Percentiles rank a stretch among this genome's conserved stretches.
Evolutionary conservation across 805 yeast species (phyloP).

Genomic region (Wickerhamomyces ciferrii): DNA sequence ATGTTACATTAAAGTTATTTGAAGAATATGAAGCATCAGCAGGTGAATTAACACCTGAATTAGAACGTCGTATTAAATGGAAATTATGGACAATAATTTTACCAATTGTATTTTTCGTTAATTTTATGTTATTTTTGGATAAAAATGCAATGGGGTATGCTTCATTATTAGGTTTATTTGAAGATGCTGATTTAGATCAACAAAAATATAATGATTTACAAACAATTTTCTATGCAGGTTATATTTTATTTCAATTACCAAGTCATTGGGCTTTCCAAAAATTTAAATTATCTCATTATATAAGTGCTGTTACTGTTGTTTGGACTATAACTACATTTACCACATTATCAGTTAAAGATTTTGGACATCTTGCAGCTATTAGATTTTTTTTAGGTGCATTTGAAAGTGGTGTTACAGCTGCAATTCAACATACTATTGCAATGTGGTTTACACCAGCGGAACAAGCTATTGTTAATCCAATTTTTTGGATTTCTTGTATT

Average conservation of each 20-base stretch:
- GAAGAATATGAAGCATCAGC: not conserved
- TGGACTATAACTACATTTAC: constrained; percentile 7
- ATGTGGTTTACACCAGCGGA: constrained; percentile 36
- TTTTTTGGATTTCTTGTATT: constrained; percentile 37
- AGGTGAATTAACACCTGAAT: not conserved
- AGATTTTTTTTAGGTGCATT: constrained; percentile 14
- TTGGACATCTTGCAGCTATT: constrained; percentile 3
- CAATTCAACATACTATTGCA: constrained; percentile 32
- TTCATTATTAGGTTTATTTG: constrained; percentile 8
- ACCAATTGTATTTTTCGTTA: constrained; percentile 2
- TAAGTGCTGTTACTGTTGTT: constrained; percentile 1
- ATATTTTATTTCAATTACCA: constrained; percentile 9
- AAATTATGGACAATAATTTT: not conserved
- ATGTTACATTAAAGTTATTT: not conserved
- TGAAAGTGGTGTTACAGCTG: constrained; percentile 26
- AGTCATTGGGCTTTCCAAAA: constrained; percentile 6
- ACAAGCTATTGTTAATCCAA: constrained; percentile 39
- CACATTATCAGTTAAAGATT: constrained; percentile 3
- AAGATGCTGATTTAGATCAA: constrained; percentile 7
- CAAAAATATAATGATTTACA: constrained; percentile 4
- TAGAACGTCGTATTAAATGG: not conserved
- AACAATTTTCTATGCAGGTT: constrained; percentile 11
- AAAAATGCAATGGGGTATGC: constrained; percentile 13
- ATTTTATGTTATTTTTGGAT: constrained; percentile 12
- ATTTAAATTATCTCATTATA: constrained; percentile 2